Conservation (phyloP, 2,329 filamentous ascomycete species). For the Aspergillus glaucus region DNA sequence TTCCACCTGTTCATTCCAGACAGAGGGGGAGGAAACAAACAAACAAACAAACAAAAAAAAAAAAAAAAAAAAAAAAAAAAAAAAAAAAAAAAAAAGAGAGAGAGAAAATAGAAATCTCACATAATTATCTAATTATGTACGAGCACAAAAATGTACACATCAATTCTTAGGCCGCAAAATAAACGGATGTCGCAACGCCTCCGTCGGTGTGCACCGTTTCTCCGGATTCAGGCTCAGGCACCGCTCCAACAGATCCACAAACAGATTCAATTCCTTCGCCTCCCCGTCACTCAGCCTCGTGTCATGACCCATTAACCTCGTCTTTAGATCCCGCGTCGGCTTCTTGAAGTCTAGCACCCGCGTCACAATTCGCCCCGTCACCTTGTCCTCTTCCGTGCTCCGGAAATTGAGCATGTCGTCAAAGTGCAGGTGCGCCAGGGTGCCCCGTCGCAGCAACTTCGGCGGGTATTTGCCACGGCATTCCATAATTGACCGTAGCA, state of each 20-base stretch:
- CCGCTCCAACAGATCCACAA: constrained; percentile 80
- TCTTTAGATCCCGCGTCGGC: constrained; percentile 74
- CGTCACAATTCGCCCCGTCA: constrained; percentile 68
- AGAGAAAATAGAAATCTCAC: not conserved
- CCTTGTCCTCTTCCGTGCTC: constrained; percentile 78
- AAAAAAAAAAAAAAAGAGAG: no score
- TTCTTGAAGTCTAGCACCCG: constrained; percentile 50
- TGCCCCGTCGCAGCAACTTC: constrained; percentile 78
- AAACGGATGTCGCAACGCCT: constrained; percentile 86
- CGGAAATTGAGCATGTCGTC: constrained; percentile 78
- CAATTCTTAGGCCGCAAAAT: constrained; percentile 48
- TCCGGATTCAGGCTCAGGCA: constrained; percentile 88
- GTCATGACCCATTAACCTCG: constrained; percentile 65
- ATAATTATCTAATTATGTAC: not conserved
- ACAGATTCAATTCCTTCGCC: constrained; percentile 69
- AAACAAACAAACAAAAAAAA: not conserved
- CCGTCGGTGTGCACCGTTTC: constrained; percentile 77
- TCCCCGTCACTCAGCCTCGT: constrained; percentile 68
- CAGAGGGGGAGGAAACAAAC: not conserved
- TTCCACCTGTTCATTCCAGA: no score
- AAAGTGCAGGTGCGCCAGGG: constrained; percentile 71
- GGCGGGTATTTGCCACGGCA: constrained; percentile 85
- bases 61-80: no score
- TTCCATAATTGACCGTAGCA: constrained; percentile 95
- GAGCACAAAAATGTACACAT: not conserved